Conservation (phyloP, 352 stramenopile species). For the Elongisporangium senticosum region DNA sequence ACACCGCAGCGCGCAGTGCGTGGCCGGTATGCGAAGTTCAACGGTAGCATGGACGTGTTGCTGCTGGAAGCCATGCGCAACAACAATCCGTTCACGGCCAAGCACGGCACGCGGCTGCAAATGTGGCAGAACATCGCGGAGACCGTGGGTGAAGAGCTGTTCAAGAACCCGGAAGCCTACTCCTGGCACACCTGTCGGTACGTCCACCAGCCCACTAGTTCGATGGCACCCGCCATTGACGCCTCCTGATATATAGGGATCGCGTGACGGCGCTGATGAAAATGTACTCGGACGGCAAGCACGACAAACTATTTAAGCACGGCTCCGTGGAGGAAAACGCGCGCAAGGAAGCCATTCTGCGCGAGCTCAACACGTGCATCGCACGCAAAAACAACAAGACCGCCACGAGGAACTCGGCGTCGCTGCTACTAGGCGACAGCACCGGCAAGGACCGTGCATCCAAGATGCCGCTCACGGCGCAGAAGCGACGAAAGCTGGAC, state of each 20-base stretch:
- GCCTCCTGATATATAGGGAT: constrained; percentile 30
- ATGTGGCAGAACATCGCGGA: constrained; percentile 77
- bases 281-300: constrained; percentile 70
- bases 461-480: constrained; percentile 8
- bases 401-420: constrained; percentile 11
- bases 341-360: constrained; percentile 60
- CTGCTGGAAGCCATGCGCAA: constrained; percentile 64
- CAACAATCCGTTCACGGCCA: constrained; percentile 76
- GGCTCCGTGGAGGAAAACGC: constrained; percentile 61
- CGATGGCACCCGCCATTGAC: background rate
- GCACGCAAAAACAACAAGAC: constrained; percentile 47
- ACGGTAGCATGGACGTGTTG: constrained; percentile 67
- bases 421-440: constrained; percentile 8
- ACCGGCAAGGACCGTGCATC: constrained; percentile 12
- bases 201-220: constrained; percentile 1
- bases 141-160: constrained; percentile 48
- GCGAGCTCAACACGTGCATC: constrained; percentile 48
- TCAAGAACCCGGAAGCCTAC: constrained; percentile 65
- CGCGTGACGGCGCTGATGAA: constrained; percentile 75
- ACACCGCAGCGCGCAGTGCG: constrained; percentile 29
- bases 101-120: constrained; percentile 76
- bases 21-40: constrained; percentile 79
- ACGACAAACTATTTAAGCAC: constrained; percentile 83
- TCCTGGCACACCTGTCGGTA: constrained; percentile 83
- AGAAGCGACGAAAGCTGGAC: constrained; percentile 26